Conservation (phyloP, 2,329 filamentous ascomycete genomes). For the Colletotrichum higginsianum region DNA sequence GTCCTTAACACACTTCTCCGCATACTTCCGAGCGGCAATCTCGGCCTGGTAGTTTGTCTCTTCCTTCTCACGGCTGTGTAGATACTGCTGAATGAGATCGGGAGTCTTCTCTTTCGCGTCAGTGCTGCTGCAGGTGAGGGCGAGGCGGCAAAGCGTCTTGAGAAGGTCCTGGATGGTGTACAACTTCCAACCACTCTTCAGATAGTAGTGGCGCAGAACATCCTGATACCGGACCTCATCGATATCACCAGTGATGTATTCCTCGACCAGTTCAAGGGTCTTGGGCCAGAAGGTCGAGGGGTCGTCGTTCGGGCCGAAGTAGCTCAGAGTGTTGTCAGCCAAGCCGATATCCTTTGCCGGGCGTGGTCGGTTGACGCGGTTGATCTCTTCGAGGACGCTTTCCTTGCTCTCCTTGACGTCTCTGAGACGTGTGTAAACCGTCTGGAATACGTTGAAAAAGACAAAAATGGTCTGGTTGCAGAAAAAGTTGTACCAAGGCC, state of each 20-base stretch:
- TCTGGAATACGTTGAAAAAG: conserved; percentile 94
- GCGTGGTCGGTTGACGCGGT: conserved; percentile 81
- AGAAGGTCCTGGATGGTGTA: conserved; percentile 95
- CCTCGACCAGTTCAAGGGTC: conserved; percentile 87
- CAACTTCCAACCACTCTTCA: conserved; percentile 91
- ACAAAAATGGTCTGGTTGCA: conserved; percentile 92
- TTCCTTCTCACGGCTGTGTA: conserved; percentile 83
- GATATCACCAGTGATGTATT: conserved; percentile 85
- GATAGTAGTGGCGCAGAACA: conserved; percentile 90
- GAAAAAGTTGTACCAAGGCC: conserved; percentile 90
- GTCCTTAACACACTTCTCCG: conserved; percentile 93
- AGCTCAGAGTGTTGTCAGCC: conserved; percentile 82
- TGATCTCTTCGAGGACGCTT: conserved; percentile 80
- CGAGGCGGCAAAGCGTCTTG: conserved; percentile 84
- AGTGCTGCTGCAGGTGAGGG: conserved; percentile 84
- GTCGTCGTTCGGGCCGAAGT: conserved; percentile 76
- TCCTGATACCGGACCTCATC: conserved; percentile 91
- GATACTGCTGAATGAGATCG: conserved; percentile 90
- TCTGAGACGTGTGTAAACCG: conserved; percentile 87
- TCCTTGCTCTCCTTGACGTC: conserved; percentile 86
- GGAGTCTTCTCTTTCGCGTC: conserved; percentile 95
- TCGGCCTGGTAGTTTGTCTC: conserved; percentile 92
- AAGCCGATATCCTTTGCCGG: conserved; percentile 88
- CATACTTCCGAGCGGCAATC: conserved; percentile 90
- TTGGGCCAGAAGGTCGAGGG: conserved; percentile 85